A percentile compares a stretch with the other conserved stretches of the same genome.
These are phyloP conservation scores for Apophysomyces elegans DNA, from an alignment of 371 early-diverging fungal genomes.

Conservation along the genomic window DNA sequence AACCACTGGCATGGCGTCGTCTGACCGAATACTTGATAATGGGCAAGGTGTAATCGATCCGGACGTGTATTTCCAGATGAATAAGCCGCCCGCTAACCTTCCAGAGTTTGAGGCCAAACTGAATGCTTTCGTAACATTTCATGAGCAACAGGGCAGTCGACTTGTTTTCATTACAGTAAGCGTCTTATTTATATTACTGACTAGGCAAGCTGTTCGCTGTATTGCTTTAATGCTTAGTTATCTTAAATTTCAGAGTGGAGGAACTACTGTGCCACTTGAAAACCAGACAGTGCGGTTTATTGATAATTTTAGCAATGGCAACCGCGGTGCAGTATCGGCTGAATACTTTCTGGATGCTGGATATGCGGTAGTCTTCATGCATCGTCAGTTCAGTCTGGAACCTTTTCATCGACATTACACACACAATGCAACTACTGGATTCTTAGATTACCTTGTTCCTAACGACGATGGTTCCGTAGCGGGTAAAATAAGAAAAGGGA, in stretches of 20 bases:
- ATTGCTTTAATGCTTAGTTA: background rate
- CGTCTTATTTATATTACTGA: background rate
- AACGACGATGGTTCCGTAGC: conserved; percentile 60
- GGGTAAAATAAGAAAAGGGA: conserved; percentile 39
- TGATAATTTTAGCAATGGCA: conserved; percentile 98
- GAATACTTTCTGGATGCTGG: conserved; percentile 92
- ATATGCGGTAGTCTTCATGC: conserved; percentile 95
- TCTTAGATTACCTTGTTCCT: conserved; percentile 80
- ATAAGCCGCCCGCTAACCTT: conserved; percentile 76
- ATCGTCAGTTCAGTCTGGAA: conserved; percentile 91
- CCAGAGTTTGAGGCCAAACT: conserved; percentile 64
- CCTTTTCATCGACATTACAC: conserved; percentile 94
- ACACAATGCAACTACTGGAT: conserved; percentile 69
- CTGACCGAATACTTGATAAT: conserved; percentile 46
- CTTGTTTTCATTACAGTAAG: conserved; percentile 84
- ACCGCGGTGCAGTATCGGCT: conserved; percentile 94
- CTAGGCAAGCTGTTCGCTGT: background rate
- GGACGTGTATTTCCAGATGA: conserved; percentile 82
- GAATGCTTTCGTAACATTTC: conserved; percentile 71
- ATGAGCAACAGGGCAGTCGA: conserved; percentile 60
- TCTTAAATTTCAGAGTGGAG: conserved; percentile 75
- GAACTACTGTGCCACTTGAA: conserved; percentile 97
- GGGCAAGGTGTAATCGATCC: conserved; percentile 67
- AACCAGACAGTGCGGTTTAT: conserved; percentile 97
- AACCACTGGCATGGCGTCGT: conserved; percentile 2